phyloP scores from a whole-genome alignment of 1,284 basidiomycete genomes.

The Cutaneotrichosporon sp. region DNA sequence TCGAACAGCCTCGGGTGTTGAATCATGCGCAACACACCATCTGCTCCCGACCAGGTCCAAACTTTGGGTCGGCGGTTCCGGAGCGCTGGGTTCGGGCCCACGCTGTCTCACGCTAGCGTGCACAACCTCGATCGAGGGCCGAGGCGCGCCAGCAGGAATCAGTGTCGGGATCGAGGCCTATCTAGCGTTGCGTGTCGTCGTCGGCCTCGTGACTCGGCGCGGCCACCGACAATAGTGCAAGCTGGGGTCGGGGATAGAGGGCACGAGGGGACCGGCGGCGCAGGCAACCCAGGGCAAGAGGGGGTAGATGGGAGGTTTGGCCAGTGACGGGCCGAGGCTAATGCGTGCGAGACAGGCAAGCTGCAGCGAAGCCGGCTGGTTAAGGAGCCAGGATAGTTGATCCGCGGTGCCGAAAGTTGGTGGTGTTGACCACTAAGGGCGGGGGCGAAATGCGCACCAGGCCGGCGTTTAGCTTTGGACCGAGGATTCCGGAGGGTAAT shows the following conservation, averaged over 20 bases:
- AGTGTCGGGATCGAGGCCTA: too few species aligned
- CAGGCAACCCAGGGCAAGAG: background rate
- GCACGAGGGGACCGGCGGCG: background rate
- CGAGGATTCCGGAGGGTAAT: background rate
- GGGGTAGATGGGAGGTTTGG: background rate
- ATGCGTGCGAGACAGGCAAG: background rate
- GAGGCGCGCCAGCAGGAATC: background rate
- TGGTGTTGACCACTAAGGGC: background rate
- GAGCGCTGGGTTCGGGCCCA: background rate
- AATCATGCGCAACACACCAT: background rate
- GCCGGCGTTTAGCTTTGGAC: background rate
- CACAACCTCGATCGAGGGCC: background rate
- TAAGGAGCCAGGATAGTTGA: background rate
- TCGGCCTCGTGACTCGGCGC: too few species aligned
- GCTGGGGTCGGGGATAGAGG: too few species aligned
- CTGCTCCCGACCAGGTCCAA: slow-evolving; percentile 1
- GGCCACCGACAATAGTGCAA: too few species aligned
- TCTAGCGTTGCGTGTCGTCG: too few species aligned
- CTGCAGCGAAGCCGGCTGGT: background rate
- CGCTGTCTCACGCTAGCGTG: background rate
- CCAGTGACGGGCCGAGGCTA: background rate
- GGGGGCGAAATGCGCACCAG: background rate
- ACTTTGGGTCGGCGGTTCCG: background rate
- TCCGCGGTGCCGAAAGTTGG: background rate
- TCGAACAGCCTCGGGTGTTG: slow-evolving; percentile 6